Base-by-base conservation (phyloP, 139 green algal genomes). In the Chlamydomonas asymmetrica region DNA sequence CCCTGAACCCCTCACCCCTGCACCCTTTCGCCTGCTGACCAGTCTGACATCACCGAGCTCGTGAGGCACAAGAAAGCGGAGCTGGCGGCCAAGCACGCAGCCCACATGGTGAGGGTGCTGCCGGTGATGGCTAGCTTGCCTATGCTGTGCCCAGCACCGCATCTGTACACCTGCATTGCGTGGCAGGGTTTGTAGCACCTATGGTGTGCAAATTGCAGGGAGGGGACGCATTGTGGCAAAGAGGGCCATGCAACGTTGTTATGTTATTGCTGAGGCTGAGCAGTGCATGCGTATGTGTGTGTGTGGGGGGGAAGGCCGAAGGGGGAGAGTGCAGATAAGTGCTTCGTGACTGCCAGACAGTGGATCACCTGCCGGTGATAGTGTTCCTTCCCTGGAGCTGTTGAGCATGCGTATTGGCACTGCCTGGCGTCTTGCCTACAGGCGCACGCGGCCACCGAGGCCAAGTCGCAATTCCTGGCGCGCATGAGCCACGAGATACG, bases 401-500 rank as follows among this genome's bases (percentile, higher is more conserved):
- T 18, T n/a, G n/a, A 56, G 48, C 48, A 56, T 13, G 48, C 16
- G 48, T 18, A 56, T 13, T 18, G 18, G 48, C 48, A 56, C 16
- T 18, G 18, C 16, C 48, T 27, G 48, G 48, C 16, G 48, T 18
- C 13, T 20, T 40, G 3, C 43, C 35, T 59, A 40, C 54, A 68
- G 54, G 63, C 66, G 10, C 66, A 56, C 16, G 56, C 62, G 0
- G 92, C 93, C 43, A 94, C 84, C 27, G 90, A 97, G 76, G 92
- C 94, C 38, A 98, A 98, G 88, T 85, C 60, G 37, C 88, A 93
- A 80, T 98, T 98, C 85, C 87, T 98, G 49, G 93, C 94, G 18
- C 88, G 87, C 63, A 98, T 98, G 94, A 93, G 82, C 40, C 94
- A 98, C 76, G 94, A 98, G 76, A 97, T 98, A 66, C 84, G 94